These are phyloP conservation scores for Hyphodiscus hymeniophilus DNA, from an alignment of 495 filamentous ascomycete genomes.

Conservation along the genomic window DNA sequence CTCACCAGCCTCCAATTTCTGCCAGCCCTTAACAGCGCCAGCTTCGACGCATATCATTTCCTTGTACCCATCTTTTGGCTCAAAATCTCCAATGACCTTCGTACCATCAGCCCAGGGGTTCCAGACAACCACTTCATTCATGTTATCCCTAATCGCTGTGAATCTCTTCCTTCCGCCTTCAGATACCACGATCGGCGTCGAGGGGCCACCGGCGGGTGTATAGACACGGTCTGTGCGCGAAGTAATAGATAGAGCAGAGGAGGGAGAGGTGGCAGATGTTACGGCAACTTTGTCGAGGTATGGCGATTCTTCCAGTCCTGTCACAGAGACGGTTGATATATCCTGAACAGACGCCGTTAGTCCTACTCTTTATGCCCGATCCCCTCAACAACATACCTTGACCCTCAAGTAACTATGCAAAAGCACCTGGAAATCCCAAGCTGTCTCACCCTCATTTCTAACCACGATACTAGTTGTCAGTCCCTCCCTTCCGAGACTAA, in stretches of 20 bases:
- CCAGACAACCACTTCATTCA: conserved; percentile 89
- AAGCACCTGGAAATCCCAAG: conserved; percentile 85
- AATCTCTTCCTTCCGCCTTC: conserved; percentile 56
- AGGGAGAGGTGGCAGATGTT: conserved; percentile 35
- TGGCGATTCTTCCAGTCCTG: conserved; percentile 60
- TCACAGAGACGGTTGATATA: conserved; percentile 59
- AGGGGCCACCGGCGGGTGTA: conserved; percentile 20
- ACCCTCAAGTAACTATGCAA: conserved; percentile 86
- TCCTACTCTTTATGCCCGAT: background rate
- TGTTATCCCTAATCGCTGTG: conserved; percentile 67
- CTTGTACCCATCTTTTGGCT: conserved; percentile 78
- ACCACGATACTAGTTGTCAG: conserved; percentile 80
- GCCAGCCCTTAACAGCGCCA: conserved; percentile 73
- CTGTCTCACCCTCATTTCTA: conserved; percentile 70
- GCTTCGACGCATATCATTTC: conserved; percentile 93
- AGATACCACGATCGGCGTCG: conserved; percentile 41
- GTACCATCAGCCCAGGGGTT: conserved; percentile 92
- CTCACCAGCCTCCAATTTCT: conserved; percentile 76
- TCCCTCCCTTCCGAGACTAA: conserved; percentile 66
- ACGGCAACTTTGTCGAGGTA: conserved; percentile 77
- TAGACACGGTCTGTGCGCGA: conserved; percentile 82
- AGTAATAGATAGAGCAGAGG: conserved; percentile 42
- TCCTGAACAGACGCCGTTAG: no score
- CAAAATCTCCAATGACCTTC: conserved; percentile 76
- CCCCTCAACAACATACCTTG: conserved; percentile 51